A percentile compares a stretch with the other conserved stretches of the same genome.
phyloP scores from a whole-genome alignment of 208 protist species.

The Crithidia acanthocephali region DNA sequence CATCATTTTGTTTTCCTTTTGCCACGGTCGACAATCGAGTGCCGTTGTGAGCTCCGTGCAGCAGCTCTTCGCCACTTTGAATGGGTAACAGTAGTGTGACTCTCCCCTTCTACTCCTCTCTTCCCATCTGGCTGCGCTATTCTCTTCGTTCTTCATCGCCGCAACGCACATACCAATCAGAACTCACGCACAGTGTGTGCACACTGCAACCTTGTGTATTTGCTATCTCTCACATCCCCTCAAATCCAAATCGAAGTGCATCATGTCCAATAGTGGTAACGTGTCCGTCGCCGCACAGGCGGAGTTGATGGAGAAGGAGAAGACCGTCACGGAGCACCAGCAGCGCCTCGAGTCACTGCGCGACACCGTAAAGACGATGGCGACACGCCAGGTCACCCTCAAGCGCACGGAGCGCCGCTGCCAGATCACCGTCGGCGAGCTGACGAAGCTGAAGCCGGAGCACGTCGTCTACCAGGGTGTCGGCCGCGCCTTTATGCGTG shows the following conservation, averaged over 20 bases:
- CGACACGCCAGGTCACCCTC: conserved; percentile 75
- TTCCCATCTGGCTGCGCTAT: conserved; percentile 14
- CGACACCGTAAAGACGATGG: conserved; percentile 82
- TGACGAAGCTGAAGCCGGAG: conserved; percentile 62
- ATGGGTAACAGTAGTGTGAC: no score
- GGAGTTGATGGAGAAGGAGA: conserved; percentile 92
- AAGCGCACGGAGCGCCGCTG: conserved; percentile 68
- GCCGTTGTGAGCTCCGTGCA: not conserved
- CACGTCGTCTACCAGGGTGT: conserved; percentile 84
- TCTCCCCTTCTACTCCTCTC: no score
- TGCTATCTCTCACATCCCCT: no score
- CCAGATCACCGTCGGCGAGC: conserved; percentile 82
- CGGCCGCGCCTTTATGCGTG: conserved; percentile 81
- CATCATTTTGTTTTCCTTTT: no score
- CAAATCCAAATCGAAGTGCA: no score
- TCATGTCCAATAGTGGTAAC: conserved; percentile 53
- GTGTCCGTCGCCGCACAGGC: conserved; percentile 70
- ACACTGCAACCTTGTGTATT: no score
- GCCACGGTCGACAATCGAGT: no score
- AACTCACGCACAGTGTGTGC: no score
- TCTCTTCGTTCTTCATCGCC: not conserved
- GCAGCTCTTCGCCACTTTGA: no score
- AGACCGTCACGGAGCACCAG: conserved; percentile 82
- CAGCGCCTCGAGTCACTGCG: conserved; percentile 78
- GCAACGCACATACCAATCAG: no score